These are phyloP conservation scores for Flaveria ramosissima DNA, from an alignment of 129 eudicot genomes.

Conservation along the genomic window DNA sequence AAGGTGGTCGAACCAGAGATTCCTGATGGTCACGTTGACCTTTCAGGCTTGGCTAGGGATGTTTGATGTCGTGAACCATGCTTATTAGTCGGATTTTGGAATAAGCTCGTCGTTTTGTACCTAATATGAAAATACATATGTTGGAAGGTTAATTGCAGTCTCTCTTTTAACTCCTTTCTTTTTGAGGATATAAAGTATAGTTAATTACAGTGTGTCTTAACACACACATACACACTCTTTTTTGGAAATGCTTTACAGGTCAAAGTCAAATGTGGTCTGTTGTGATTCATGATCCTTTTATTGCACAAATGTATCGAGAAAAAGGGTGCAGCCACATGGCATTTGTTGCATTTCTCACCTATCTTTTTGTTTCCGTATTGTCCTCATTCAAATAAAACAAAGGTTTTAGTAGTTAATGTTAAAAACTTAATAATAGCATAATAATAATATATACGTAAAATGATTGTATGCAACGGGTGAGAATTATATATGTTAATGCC, in stretches of 20 bases:
- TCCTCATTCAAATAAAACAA: too few species aligned
- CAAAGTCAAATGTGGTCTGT: background rate
- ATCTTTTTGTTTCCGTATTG: too few species aligned
- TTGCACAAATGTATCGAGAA: background rate
- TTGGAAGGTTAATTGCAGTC: background rate
- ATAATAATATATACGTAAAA: too few species aligned
- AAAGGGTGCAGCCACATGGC: too few species aligned
- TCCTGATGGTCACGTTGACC: conserved; percentile 71
- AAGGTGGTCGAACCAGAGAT: conserved; percentile 15
- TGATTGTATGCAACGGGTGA: too few species aligned
- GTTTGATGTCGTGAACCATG: conserved; percentile 44
- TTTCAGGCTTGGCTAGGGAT: conserved; percentile 80
- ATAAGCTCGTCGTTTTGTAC: conserved; percentile 5
- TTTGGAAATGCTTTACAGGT: background rate
- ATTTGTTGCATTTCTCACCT: too few species aligned
- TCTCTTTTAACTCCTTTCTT: background rate
- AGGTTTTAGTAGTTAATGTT: too few species aligned
- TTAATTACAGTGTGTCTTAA: too few species aligned
- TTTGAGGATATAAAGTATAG: background rate
- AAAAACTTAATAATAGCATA: too few species aligned
- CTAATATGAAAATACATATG: background rate
- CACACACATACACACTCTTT: too few species aligned
- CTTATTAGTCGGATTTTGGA: conserved; percentile 23
- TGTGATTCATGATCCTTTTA: background rate
- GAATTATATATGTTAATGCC: too few species aligned